These are phyloP conservation scores for Trypanosomatidae sp. DNA, from an alignment of 208 protist species.

Conservation along the genomic window DNA sequence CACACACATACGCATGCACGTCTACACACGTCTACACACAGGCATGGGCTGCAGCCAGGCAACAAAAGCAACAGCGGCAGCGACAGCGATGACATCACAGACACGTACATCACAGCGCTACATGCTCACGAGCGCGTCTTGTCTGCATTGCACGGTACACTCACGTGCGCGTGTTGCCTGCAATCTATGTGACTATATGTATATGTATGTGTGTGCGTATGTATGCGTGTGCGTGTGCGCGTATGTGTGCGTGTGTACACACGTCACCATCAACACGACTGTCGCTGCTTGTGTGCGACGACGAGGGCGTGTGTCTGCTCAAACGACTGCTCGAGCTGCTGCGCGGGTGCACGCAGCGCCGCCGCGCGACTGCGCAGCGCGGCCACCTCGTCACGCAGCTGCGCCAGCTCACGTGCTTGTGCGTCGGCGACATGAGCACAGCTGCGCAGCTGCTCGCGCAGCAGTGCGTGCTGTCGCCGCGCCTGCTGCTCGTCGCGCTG, in stretches of 20 bases:
- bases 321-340: slow-evolving; percentile 49
- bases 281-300: too few relatives aligned
- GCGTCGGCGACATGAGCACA: slow-evolving; percentile 37
- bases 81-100: neutral
- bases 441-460: slow-evolving; percentile 38
- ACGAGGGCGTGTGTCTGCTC: slow-evolving; percentile 65
- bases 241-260: too few relatives aligned
- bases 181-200: too few relatives aligned
- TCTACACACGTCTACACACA: neutral
- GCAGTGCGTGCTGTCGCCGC: slow-evolving; percentile 24
- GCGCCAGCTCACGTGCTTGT: slow-evolving; percentile 35
- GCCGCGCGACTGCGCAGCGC: slow-evolving; percentile 22
- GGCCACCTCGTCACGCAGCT: slow-evolving; percentile 22
- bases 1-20: neutral
- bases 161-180: too few relatives aligned
- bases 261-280: too few relatives aligned
- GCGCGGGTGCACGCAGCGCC: slow-evolving; percentile 19
- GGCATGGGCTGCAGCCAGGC: neutral
- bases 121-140: slow-evolving; percentile 7
- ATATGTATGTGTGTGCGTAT: too few relatives aligned
- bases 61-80: neutral
- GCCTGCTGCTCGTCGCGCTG: slow-evolving; percentile 27
- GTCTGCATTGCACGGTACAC: too few relatives aligned
- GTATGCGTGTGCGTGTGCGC: too few relatives aligned
- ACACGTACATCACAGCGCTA: neutral